Evolutionary conservation across 495 filamentous ascomycete genomes (phyloP).

Genomic region (Lasiosphaeriaceae sp.): DNA sequence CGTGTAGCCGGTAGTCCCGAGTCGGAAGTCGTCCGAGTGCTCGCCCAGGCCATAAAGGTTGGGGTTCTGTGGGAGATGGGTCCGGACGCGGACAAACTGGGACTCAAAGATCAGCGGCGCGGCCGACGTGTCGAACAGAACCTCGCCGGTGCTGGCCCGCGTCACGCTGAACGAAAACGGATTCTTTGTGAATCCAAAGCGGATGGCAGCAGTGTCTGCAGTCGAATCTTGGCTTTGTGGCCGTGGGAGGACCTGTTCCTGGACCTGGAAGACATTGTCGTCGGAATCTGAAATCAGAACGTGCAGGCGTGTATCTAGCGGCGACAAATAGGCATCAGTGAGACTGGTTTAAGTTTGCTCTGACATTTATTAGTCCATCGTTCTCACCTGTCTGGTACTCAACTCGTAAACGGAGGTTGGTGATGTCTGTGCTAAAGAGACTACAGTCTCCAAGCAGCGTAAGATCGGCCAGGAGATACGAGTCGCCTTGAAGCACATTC

Average conservation of each 20-base stretch:
- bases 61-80: slow-evolving; percentile 60
- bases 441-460: slow-evolving; percentile 63
- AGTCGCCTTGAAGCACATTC: slow-evolving; percentile 51
- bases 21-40: slow-evolving; percentile 67
- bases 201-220: slow-evolving; percentile 42
- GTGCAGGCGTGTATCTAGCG: slow-evolving; percentile 72
- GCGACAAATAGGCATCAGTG: not conserved
- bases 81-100: slow-evolving; percentile 71
- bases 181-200: slow-evolving; percentile 58
- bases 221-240: slow-evolving; percentile 35
- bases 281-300: slow-evolving; percentile 74
- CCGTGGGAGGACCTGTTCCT: slow-evolving; percentile 63
- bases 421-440: slow-evolving; percentile 64
- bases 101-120: slow-evolving; percentile 72
- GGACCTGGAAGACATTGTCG: slow-evolving; percentile 73
- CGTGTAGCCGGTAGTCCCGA: slow-evolving; percentile 67
- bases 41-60: slow-evolving; percentile 80
- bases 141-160: slow-evolving; percentile 56
- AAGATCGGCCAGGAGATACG: slow-evolving; percentile 60
- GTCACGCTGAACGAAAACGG: slow-evolving; percentile 78
- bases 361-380: not conserved
- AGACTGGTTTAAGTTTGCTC: not conserved
- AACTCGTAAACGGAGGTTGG: slow-evolving; percentile 62
- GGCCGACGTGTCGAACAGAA: slow-evolving; percentile 73
- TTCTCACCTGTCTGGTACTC: slow-evolving; percentile 69